Conservation (phyloP, 306 rosid species). For the Adenanthera pavonina region DNA sequence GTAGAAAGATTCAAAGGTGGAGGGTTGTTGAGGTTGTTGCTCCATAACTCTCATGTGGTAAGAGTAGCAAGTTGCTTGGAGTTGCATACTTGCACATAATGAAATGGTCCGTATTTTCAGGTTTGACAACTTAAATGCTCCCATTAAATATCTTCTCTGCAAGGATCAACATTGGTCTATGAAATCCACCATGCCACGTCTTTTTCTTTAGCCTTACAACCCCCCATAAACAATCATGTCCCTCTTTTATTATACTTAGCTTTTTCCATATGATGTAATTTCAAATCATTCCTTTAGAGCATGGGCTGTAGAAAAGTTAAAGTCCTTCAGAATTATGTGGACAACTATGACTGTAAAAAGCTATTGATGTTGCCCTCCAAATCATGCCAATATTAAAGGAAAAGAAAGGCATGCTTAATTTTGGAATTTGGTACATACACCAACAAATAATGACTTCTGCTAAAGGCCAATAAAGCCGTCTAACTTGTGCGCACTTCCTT, state of each 20-base stretch:
- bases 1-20: neutral
- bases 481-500: conserved; percentile 40
- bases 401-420: conserved; percentile 36
- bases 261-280: conserved; percentile 32
- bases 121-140: conserved; percentile 45
- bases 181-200: conserved; percentile 37
- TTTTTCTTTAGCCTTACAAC: conserved; percentile 38
- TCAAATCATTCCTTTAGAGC: conserved; percentile 37
- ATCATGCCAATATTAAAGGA: conserved; percentile 45
- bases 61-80: neutral
- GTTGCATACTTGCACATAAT: neutral
- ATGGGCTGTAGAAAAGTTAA: conserved; percentile 39
- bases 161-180: conserved; percentile 38
- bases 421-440: conserved; percentile 38
- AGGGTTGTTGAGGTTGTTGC: conserved; percentile 24
- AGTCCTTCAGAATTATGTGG: conserved; percentile 28
- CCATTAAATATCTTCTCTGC: conserved; percentile 39
- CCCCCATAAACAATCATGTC: conserved; percentile 26
- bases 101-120: conserved; percentile 38
- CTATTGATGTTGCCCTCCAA: conserved; percentile 39
- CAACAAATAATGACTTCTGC: conserved; percentile 46
- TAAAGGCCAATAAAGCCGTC: conserved; percentile 51
- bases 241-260: conserved; percentile 31
- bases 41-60: neutral
- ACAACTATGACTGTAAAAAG: conserved; percentile 37